Evolutionary conservation across 2,329 filamentous ascomycete genomes (phyloP).

Genomic region (Colletotrichum tropicale): DNA sequence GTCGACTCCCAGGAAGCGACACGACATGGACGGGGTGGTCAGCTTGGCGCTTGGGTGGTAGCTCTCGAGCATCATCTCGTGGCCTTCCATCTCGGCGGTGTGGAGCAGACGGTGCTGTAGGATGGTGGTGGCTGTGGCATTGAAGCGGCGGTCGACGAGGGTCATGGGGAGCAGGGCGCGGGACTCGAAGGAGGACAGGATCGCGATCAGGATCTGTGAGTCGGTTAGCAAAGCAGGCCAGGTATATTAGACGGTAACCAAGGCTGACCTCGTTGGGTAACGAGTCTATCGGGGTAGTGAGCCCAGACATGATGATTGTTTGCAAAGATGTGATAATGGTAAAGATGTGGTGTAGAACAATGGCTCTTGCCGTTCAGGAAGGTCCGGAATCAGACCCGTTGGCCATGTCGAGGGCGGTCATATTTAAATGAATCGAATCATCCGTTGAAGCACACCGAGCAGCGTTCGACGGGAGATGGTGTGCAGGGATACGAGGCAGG

Average conservation of each 20-base stretch:
- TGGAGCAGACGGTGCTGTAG: slow-evolving; percentile 67
- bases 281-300: slow-evolving; percentile 25
- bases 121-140: slow-evolving; percentile 66
- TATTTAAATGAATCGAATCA: slow-evolving; percentile 4
- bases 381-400: not conserved
- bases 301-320: slow-evolving; percentile 8
- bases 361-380: not conserved
- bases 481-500: not conserved
- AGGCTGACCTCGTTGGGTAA: slow-evolving; percentile 37
- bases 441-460: not conserved
- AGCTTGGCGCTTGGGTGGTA: slow-evolving; percentile 75
- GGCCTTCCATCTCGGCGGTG: slow-evolving; percentile 61
- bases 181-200: slow-evolving; percentile 53
- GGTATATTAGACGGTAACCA: not conserved
- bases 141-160: slow-evolving; percentile 65
- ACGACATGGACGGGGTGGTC: slow-evolving; percentile 70
- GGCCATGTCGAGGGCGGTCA: not conserved
- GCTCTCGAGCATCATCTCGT: slow-evolving; percentile 78
- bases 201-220: slow-evolving; percentile 53
- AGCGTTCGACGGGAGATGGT: not conserved
- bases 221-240: not conserved
- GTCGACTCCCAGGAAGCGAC: slow-evolving; percentile 69
- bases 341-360: not conserved
- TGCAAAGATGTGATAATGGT: slow-evolving; percentile 7
- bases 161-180: slow-evolving; percentile 60